Evolutionary conservation across 2,329 filamentous ascomycete species (phyloP), one percentile per base, ranked within the genome.

Genomic region (Chrysoporthe austroafricana): DNA sequence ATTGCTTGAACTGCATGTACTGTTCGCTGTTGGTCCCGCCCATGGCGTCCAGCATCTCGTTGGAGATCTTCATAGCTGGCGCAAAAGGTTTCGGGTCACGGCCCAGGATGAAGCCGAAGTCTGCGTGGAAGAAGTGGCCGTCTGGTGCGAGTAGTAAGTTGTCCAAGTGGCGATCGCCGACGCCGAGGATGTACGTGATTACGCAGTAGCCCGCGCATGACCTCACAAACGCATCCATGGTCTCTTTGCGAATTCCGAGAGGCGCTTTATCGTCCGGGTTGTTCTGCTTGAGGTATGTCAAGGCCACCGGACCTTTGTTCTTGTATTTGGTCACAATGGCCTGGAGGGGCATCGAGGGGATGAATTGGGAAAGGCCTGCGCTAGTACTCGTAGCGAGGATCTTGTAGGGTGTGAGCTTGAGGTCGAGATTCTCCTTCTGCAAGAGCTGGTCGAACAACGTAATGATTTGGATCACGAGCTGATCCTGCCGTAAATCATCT

Each of bases 31-130:
- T 85, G 8, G 90, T 86, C 14, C 96, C 96, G 52, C 96, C 96
- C 93, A 99, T 97, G 70, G 94, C 96, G 75, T 99, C 96, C 3
- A 98, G 93, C 96, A 99, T 99, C 76, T 99, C 95, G 73, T 94
- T 95, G 76, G 91, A 95, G 9, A 99, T 88, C 79, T 99, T 99
- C 90, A 99, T 97, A 63, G 95, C 89, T 0, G 96, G 96, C 0
- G 96, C 95, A 76, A 99, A 98, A 0, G 96, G 96, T 76, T 99
- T 99, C 0, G 96, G 96, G 73, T 99, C 96, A 52, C 96, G 92
- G 21, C 96, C 96, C 1, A 99, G 90, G 70, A 99, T 99, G 79
- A 97, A 99, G 54, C 96, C 96, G 74, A 99, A 99, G 78, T 99
- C 96, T 42, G 95, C 94, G 77, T 99, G 96, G 85, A 99, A 97